Base-by-base conservation (phyloP, 108 stramenopile genomes). In the Cyclostephanos tholiformis region DNA sequence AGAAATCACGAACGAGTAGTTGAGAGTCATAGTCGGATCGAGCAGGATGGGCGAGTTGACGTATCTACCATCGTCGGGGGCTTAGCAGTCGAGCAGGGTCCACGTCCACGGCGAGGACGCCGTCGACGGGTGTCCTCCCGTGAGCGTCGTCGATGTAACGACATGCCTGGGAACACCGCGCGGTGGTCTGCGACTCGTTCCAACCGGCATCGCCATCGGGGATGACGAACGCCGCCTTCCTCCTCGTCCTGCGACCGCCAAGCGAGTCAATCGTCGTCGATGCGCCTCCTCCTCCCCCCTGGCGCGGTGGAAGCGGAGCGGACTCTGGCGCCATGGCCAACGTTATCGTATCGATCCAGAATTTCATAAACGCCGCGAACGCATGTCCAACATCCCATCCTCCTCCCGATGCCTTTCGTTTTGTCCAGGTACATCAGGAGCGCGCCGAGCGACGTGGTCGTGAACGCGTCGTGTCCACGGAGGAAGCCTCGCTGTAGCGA, bases 1-100 rank as follows among this genome's bases (percentile, higher is more conserved):
- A 30, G 14, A 1, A 13, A 16, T 80, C 70, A 19, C 83, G 72
- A 51, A 86, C 89, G 60, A 85, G 65, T 87, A 92, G 71, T 95
- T 95, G 57, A 84, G 76, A 0, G 84, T 84, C 89, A 92, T 87
- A n/a, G 94, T 80, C 4, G 89, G 80, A 84, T 95, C 91, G 57
- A 95, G 69, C 48, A 95, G 77, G 19, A 92, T 84, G 3, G 93
- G 90, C 7, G 84, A 73, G 39, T 76, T 82, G 46, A 52, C 26
- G 60, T 75, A 69, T 26, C 44, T 36, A 67, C 66, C 49, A 39
- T 46, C 65, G 32, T 41, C 32, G 29, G 73, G 65, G 22, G 77
- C 79, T 67, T 87, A 92, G 25, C 87, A 77, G 27, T 90, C 83
- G 7, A 91, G 50, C 52, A 95, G 74, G n/a, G n/a, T n/a, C n/a